These are phyloP conservation scores for Penicillium sp. DNA, from an alignment of 2,329 filamentous ascomycete species.

Conservation along the genomic window DNA sequence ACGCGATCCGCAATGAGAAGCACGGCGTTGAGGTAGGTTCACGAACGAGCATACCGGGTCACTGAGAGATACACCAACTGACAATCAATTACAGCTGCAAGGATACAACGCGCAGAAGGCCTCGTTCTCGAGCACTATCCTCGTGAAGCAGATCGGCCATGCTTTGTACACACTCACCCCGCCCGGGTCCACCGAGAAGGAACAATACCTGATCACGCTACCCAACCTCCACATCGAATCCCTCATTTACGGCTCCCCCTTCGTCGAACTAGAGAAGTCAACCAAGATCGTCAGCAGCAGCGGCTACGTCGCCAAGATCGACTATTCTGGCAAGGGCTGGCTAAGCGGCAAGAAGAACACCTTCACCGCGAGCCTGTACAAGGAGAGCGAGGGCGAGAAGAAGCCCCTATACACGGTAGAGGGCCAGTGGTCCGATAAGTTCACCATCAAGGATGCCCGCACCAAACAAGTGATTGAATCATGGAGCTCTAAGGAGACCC, in stretches of 20 bases:
- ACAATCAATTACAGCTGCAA: slow-evolving; percentile 45
- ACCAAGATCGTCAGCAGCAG: slow-evolving; percentile 83
- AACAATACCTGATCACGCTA: slow-evolving; percentile 85
- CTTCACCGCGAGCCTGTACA: slow-evolving; percentile 73
- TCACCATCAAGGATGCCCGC: slow-evolving; percentile 69
- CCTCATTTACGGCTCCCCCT: slow-evolving; percentile 69
- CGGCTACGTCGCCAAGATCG: slow-evolving; percentile 83
- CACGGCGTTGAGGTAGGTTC: slow-evolving; percentile 62
- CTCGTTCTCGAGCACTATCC: slow-evolving; percentile 88
- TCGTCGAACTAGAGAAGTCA: slow-evolving; percentile 81
- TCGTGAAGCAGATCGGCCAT: slow-evolving; percentile 91
- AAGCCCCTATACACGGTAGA: slow-evolving; percentile 70
- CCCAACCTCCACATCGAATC: slow-evolving; percentile 91
- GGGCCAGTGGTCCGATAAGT: slow-evolving; percentile 85
- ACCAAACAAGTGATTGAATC: slow-evolving; percentile 51
- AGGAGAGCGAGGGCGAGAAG: slow-evolving; percentile 62
- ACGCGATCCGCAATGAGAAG: slow-evolving; percentile 82
- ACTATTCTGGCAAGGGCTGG: slow-evolving; percentile 93
- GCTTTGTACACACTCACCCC: slow-evolving; percentile 67
- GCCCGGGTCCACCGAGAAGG: slow-evolving; percentile 54
- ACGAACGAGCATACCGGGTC: not conserved
- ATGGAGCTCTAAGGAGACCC: slow-evolving; percentile 57
- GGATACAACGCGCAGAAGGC: slow-evolving; percentile 97
- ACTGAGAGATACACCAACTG: not conserved
- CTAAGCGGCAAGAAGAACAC: slow-evolving; percentile 93